phyloP scores from a whole-genome alignment of 345 rosid genomes.

The Carallia brachiata region DNA sequence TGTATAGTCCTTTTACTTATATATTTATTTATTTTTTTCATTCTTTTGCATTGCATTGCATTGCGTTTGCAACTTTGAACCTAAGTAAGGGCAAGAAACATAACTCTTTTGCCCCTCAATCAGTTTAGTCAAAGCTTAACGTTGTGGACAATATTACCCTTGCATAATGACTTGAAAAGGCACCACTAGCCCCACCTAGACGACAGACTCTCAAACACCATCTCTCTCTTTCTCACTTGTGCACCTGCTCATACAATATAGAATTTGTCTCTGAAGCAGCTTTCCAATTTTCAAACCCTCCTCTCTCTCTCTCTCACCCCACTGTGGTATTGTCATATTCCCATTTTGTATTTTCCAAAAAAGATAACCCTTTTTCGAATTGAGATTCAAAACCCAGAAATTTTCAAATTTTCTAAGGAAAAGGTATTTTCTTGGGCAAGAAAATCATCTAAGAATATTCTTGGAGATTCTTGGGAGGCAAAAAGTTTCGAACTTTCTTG shows the following conservation, averaged over 20 bases:
- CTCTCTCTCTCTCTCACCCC: conserved; percentile 8
- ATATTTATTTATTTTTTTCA: no score
- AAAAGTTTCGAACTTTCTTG: conserved; percentile 23
- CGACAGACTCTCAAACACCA: neutral
- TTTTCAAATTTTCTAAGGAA: conserved; percentile 5
- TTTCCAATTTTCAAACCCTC: conserved; percentile 24
- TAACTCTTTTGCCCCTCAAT: no score
- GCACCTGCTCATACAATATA: conserved; percentile 11
- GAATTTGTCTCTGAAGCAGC: conserved; percentile 29
- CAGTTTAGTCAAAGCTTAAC: no score
- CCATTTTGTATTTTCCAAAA: conserved; percentile 15
- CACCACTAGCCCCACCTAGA: neutral
- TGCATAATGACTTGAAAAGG: neutral
- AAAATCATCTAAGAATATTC: conserved; percentile 19
- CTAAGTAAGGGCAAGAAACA: no score
- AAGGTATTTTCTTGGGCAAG: conserved; percentile 8
- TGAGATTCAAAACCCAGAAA: conserved; percentile 10
- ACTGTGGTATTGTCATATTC: neutral
- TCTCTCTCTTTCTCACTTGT: no score
- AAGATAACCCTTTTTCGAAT: neutral
- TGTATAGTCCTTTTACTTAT: no score
- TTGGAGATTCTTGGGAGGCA: conserved; percentile 27
- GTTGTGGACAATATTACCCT: neutral
- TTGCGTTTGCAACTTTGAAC: no score
- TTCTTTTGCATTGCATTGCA: no score